Base-by-base conservation (phyloP, 192 early-diverging fungal species). In the Coemansia nantahalensis region DNA sequence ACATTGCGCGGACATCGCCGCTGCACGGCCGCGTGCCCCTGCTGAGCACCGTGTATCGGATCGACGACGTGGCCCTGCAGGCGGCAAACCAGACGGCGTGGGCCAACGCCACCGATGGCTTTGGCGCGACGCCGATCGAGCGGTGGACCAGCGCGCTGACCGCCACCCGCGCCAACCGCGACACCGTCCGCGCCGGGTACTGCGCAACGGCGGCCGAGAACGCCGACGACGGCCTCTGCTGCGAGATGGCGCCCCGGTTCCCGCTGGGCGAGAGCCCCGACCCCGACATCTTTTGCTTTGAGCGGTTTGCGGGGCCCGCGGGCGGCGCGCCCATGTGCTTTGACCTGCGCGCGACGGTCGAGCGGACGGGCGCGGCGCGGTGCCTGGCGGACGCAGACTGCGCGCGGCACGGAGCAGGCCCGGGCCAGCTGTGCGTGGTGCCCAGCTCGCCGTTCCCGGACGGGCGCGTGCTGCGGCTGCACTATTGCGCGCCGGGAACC, bases 231-330 rank as follows among this genome's bases (percentile, higher is more conserved):
- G 68, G 68, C 12, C 48, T 72, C 37, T 72, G 68, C 56, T 72
- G 68, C 53, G 68, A 72, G 36, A 72, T 72, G 57, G 56, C 68
- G 22, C 31, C 45, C 0, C 42, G 16, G 48, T 60, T 47, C 31
- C 68, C 68, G 28, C 48, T 72, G 43, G 68, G 68, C 39, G 62
- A 65, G 45, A 72, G 68, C 44, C 68, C 68, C 23, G 68, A 72
- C 33, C n/a, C n/a, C 13, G 38, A 43, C 16, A 45, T 72, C 14
- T 61, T 65, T 11, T 72, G 68, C 53, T 72, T 72, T 37, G 62
- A 60, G 30, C 34, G 23, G 13, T 65, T 56, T 39, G 30, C 7
- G 26, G 4, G 26, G 26, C 26, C 4, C 26, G 7, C 26, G 26
- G 4, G 26, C 26, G 4, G 26, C 26, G 8, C 28, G 22, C 39